Evolutionary conservation across 2,329 filamentous ascomycete genomes (phyloP).

Genomic region (Pezicula carpinea): DNA sequence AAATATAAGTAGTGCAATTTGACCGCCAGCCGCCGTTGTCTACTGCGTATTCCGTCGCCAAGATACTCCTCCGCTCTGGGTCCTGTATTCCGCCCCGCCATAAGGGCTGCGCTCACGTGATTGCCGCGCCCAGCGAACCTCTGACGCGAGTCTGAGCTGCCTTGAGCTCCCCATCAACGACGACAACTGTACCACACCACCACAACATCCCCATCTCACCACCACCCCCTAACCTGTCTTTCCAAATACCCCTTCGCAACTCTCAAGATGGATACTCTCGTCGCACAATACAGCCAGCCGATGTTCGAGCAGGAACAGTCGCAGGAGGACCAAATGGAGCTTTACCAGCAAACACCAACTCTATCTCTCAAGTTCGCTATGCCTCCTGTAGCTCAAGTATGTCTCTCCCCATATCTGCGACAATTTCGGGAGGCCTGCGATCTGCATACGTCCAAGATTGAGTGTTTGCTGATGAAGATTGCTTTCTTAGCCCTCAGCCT

Average conservation of each 20-base stretch:
- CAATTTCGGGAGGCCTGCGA: too few species aligned
- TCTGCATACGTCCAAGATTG: too few species aligned
- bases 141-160: slow-evolving; percentile 23
- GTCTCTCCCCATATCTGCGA: slow-evolving; percentile 27
- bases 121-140: slow-evolving; percentile 1
- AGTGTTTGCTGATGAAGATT: neutral
- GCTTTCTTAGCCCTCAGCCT: slow-evolving; percentile 68
- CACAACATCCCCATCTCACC: slow-evolving; percentile 8
- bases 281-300: slow-evolving; percentile 84
- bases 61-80: too few species aligned
- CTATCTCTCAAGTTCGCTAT: slow-evolving; percentile 92
- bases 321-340: slow-evolving; percentile 70
- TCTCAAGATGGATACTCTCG: slow-evolving; percentile 77
- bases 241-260: slow-evolving; percentile 12
- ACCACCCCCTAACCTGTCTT: slow-evolving; percentile 2
- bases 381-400: slow-evolving; percentile 84
- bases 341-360: slow-evolving; percentile 65
- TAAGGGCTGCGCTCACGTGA: slow-evolving; percentile 4
- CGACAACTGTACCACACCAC: slow-evolving; percentile 16
- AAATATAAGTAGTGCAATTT: too few species aligned
- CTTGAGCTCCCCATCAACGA: slow-evolving; percentile 23
- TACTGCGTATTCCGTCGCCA: too few species aligned
- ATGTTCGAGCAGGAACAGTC: slow-evolving; percentile 67
- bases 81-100: neutral
- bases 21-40: too few species aligned